Conservation (phyloP, 2,329 filamentous ascomycete genomes). For the Monosporascus sp. region DNA sequence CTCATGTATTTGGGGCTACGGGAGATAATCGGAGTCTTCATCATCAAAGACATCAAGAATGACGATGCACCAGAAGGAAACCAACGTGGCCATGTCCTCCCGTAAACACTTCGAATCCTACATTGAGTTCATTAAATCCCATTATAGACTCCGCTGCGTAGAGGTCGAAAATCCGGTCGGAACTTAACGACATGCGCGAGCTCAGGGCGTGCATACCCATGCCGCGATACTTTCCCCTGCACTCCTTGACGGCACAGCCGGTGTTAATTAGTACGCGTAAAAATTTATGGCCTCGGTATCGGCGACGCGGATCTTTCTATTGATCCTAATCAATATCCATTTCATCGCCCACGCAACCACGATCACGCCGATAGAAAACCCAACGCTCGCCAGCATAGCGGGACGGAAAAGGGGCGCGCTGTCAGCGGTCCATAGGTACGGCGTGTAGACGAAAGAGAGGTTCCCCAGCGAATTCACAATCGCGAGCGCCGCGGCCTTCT, state of each 20-base stretch:
- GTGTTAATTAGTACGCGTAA: not conserved
- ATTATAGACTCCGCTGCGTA: too few relatives aligned
- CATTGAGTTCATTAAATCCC: too few relatives aligned
- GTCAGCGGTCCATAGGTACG: constrained; percentile 32
- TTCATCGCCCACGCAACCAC: constrained; percentile 25
- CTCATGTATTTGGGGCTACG: too few relatives aligned
- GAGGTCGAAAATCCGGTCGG: too few relatives aligned
- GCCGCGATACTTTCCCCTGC: too few relatives aligned
- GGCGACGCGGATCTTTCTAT: constrained; percentile 16
- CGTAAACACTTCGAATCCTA: too few relatives aligned
- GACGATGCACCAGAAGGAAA: too few relatives aligned
- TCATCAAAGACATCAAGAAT: too few relatives aligned
- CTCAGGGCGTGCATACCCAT: too few relatives aligned
- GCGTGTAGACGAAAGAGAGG: constrained; percentile 33
- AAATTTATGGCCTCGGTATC: not conserved
- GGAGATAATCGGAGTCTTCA: too few relatives aligned
- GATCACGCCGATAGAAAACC: constrained; percentile 17
- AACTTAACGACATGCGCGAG: too few relatives aligned
- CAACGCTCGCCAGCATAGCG: constrained; percentile 26
- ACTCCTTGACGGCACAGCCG: not conserved
- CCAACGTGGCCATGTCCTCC: too few relatives aligned
- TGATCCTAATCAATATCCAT: constrained; percentile 24
- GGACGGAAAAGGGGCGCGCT: constrained; percentile 29
- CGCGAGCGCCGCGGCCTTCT: constrained; percentile 39
- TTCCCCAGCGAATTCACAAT: constrained; percentile 29